Evolutionary conservation across 2,329 filamentous ascomycete genomes (phyloP).

Genomic region (Acrodontium crateriforme): DNA sequence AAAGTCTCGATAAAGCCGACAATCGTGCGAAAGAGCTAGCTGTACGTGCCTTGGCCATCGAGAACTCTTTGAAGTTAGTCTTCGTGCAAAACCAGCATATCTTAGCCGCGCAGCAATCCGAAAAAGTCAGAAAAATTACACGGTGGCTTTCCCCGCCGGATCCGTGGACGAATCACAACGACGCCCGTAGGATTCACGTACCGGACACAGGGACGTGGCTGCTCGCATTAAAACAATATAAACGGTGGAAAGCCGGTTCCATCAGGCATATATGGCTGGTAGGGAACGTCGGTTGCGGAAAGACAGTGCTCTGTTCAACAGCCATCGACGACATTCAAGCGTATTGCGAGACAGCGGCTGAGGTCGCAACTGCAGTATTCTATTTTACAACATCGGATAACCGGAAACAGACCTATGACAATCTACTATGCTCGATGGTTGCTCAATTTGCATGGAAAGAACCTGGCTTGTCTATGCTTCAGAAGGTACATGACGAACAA

Average conservation of each 20-base stretch:
- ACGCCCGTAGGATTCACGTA: conserved; percentile 5
- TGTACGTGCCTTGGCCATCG: conserved; percentile 1
- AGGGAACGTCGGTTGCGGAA: conserved; percentile 13
- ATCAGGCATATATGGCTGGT: conserved; percentile 10
- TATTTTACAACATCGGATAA: conserved; percentile 11
- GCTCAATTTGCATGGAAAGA: conserved; percentile 7
- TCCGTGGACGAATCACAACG: conserved; percentile 9
- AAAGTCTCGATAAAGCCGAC: background rate
- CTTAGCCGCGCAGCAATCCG: conserved; percentile 4
- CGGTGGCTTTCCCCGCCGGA: conserved; percentile 11
- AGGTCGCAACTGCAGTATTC: conserved; percentile 6
- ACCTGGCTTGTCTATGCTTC: conserved; percentile 5
- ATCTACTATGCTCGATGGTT: conserved; percentile 8
- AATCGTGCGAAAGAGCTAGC: no score
- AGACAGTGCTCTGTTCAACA: conserved; percentile 13
- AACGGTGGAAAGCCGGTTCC: conserved; percentile 8
- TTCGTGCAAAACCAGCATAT: conserved; percentile 2
- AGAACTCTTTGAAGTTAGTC: background rate
- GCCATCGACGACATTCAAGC: conserved; percentile 8
- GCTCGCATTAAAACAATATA: conserved; percentile 7
- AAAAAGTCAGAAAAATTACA: conserved; percentile 6
- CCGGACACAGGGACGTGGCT: conserved; percentile 8
- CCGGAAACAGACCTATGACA: conserved; percentile 8
- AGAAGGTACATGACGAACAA: conserved; percentile 4
- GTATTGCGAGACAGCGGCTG: conserved; percentile 1